Base-by-base conservation (phyloP, 1,139 yeast genomes). In the Yamadazyma dendronema region DNA sequence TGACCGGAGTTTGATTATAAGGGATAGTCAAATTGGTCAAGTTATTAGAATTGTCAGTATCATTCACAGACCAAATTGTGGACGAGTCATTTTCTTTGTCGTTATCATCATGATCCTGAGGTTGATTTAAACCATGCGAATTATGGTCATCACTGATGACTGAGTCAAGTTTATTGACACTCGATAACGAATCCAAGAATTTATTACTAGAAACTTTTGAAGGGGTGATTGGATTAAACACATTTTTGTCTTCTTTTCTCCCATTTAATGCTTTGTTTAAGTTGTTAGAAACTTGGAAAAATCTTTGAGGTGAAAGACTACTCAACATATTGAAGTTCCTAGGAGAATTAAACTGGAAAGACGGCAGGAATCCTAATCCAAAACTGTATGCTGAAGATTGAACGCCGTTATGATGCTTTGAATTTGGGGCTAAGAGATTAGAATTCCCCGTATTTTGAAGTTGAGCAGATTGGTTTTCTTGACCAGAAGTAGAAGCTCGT, bases 291-390 rank as follows among this genome's bases (percentile, higher is more conserved):
- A 44, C 50, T 40, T 58, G 61, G 41, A 67, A 57, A 39, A 66
- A 59, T 35, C 62, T 49, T 38, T 62, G 68, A 1, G 74, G 74
- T n/a, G 73, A 65, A 11, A 64, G 53, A 3, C 62, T 46, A 36
- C 54, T 50, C 23, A 62, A 32, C 30, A 46, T 33, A 33, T 41
- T 49, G 30, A 54, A 27, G 36, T 53, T 56, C 34, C 62, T 39
- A 1, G 75, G 74, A 4, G 73, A 62, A 36, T 61, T 57, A 46
- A 69, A 65, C 33, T 60, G 65, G 48, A 69, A 67, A 5, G 72
- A 63, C 3, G 76, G 75, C 71, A 65, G 72, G 43, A 69, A 67
- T 30, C 65, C 67, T 25, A 69, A 47, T 4, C 74, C 72, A 46
- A 69, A 67, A 27, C 67, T 57, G 47, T 64, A 67, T 5, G 70